These are phyloP conservation scores for Pseudozyma thailandica DNA, from an alignment of 1,284 basidiomycete species.

Conservation along the genomic window DNA sequence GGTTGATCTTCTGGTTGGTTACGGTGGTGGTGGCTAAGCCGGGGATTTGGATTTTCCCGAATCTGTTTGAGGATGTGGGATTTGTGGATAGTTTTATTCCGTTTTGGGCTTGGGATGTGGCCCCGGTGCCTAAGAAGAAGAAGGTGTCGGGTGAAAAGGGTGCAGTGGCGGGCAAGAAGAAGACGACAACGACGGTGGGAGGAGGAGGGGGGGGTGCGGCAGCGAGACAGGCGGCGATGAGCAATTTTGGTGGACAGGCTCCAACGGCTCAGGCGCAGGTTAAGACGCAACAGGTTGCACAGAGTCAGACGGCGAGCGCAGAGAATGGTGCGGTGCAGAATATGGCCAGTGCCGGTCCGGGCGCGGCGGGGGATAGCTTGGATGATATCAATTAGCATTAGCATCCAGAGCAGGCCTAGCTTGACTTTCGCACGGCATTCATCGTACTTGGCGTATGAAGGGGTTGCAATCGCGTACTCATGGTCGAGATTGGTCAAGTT, in stretches of 20 bases:
- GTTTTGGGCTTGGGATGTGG: constrained; percentile 95
- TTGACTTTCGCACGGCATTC: too few species aligned
- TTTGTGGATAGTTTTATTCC: constrained; percentile 99
- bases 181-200: constrained; percentile 1
- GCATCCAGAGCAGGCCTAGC: too few species aligned
- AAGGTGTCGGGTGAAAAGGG: constrained; percentile 70
- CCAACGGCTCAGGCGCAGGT: constrained; percentile 16
- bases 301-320: constrained; percentile 24
- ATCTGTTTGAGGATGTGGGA: constrained; percentile 97
- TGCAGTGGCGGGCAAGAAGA: constrained; percentile 11
- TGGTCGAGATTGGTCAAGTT: too few species aligned
- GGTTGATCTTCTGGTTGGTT: constrained; percentile 92
- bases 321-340: not conserved
- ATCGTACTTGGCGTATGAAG: too few species aligned
- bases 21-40: constrained; percentile 86
- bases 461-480: too few species aligned
- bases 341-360: constrained; percentile 33
- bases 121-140: constrained; percentile 69
- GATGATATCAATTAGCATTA: constrained; percentile 44
- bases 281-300: constrained; percentile 28
- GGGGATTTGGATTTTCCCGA: constrained; percentile 99
- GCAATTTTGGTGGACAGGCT: constrained; percentile 16
- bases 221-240: constrained; percentile 34
- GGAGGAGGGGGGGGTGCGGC: constrained; percentile 8
- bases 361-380: constrained; percentile 36